Evolutionary conservation across 768 basidiomycete genomes (phyloP).

Genomic region (Ephemerocybe angulata): DNA sequence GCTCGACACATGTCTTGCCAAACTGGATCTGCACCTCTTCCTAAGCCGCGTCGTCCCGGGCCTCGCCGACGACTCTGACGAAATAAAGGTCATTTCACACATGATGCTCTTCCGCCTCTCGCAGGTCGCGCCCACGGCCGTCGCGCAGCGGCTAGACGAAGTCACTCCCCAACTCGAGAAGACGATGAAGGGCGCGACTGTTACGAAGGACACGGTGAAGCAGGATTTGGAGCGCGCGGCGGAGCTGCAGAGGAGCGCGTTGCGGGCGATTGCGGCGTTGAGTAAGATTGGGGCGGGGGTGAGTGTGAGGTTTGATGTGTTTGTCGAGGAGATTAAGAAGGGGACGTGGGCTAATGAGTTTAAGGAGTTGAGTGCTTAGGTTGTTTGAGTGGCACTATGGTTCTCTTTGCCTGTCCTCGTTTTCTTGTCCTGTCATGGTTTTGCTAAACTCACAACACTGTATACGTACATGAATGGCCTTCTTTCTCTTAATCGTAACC

Average conservation of each 20-base stretch:
- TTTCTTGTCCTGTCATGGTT: neutral
- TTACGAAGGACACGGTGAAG: conserved; percentile 95
- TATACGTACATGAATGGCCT: too few relatives aligned
- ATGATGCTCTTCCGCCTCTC: conserved; percentile 93
- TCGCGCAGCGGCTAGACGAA: conserved; percentile 80
- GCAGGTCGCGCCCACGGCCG: conserved; percentile 78
- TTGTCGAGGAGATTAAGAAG: conserved; percentile 73
- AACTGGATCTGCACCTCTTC: conserved; percentile 85
- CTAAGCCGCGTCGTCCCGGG: conserved; percentile 77
- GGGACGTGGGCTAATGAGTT: conserved; percentile 70
- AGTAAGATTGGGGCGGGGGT: conserved; percentile 68
- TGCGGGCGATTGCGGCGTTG: conserved; percentile 83
- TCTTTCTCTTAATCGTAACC: too few relatives aligned
- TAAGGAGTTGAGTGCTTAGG: conserved; percentile 46
- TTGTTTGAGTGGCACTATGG: neutral
- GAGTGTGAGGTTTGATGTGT: conserved; percentile 71
- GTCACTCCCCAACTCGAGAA: conserved; percentile 79
- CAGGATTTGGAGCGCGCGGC: conserved; percentile 85
- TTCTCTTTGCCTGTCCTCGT: neutral
- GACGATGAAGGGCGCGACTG: conserved; percentile 84
- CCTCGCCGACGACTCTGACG: conserved; percentile 86
- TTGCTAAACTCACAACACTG: neutral
- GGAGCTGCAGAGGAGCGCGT: conserved; percentile 86
- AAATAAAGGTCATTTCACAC: conserved; percentile 95
- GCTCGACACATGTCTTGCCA: conserved; percentile 89